These are phyloP conservation scores for Pyricularia grisea DNA, from an alignment of 2,329 filamentous ascomycete species.

Conservation along the genomic window DNA sequence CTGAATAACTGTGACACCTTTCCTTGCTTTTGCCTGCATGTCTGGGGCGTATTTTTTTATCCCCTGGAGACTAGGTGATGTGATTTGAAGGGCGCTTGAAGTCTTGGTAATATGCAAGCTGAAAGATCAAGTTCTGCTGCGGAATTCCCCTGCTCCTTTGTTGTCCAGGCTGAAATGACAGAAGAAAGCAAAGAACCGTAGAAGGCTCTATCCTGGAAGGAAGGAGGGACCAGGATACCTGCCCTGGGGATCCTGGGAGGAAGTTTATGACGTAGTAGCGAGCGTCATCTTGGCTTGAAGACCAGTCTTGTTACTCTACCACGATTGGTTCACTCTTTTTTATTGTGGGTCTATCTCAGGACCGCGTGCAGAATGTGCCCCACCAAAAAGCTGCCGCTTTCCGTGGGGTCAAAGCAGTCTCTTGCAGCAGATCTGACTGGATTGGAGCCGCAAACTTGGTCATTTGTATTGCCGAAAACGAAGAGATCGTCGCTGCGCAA, in stretches of 20 bases:
- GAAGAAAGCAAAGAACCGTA: background rate
- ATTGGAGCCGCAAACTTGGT: background rate
- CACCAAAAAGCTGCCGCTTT: background rate
- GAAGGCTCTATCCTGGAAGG: background rate
- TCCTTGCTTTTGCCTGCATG: background rate
- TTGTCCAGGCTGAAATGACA: background rate
- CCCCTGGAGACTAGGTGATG: background rate
- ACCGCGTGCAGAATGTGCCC: background rate
- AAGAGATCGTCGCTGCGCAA: background rate
- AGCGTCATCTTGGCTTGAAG: conserved; percentile 4
- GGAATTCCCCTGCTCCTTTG: background rate
- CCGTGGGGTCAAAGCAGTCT: background rate
- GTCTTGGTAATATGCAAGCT: background rate
- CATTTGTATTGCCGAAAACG: background rate
- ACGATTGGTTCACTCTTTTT: background rate
- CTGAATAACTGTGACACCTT: background rate
- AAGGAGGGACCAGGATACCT: background rate
- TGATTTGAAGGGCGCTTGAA: background rate
- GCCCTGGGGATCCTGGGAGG: background rate
- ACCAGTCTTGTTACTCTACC: background rate
- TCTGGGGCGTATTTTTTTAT: background rate
- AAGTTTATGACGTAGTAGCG: conserved; percentile 5
- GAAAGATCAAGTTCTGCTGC: background rate
- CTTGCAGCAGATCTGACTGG: background rate
- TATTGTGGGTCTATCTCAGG: background rate